These are phyloP conservation scores for Flaveria sonorensis DNA, from an alignment of 129 eudicot genomes.

Conservation along the genomic window DNA sequence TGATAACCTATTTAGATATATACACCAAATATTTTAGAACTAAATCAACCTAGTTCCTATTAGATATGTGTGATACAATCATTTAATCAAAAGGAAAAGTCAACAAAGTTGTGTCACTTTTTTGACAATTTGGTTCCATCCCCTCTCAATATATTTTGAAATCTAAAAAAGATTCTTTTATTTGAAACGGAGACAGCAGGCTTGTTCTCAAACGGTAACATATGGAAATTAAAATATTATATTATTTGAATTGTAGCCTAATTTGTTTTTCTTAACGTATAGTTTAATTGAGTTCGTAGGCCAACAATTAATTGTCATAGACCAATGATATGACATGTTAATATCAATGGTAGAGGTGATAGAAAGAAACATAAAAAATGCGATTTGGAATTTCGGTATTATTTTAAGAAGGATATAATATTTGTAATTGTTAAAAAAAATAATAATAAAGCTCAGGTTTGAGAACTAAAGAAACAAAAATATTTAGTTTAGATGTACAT, in stretches of 20 bases:
- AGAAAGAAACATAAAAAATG: neutral
- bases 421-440: too few species aligned
- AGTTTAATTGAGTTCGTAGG: neutral
- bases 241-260: neutral
- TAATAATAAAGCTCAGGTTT: too few species aligned
- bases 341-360: neutral
- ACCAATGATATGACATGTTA: neutral
- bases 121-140: slow-evolving; percentile 34
- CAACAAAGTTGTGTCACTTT: slow-evolving; percentile 23
- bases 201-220: slow-evolving; percentile 34
- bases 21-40: neutral
- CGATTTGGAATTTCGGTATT: neutral
- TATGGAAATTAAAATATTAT: neutral
- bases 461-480: too few species aligned
- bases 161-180: slow-evolving; percentile 25
- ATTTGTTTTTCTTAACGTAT: too few species aligned
- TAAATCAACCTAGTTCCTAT: neutral
- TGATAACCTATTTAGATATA: neutral
- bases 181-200: slow-evolving; percentile 31
- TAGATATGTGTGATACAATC: neutral
- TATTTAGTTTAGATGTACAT: too few species aligned
- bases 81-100: neutral
- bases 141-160: slow-evolving; percentile 34
- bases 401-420: too few species aligned
- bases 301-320: neutral